A percentile compares a stretch with the other conserved stretches of the same genome.
Conservation (phyloP, 805 yeast species). For the Priceomyces haplophilus region DNA sequence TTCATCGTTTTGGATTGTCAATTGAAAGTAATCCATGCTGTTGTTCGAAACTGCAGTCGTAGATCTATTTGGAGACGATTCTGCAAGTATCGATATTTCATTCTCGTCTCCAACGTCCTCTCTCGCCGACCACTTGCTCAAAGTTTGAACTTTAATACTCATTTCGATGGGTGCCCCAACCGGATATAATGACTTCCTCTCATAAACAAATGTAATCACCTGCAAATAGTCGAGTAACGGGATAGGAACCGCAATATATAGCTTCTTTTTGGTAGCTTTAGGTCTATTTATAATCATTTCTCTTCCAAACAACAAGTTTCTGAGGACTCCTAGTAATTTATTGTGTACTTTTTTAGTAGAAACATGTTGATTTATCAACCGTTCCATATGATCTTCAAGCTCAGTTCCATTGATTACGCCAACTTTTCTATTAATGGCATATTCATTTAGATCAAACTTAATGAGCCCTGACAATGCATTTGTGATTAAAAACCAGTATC, state of each 20-base stretch:
- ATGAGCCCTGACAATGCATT: constrained; percentile 15
- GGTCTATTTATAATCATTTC: not conserved
- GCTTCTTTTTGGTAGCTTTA: constrained; percentile 12
- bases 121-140: constrained; percentile 41
- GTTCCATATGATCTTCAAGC: constrained; percentile 13
- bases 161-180: constrained; percentile 65
- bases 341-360: constrained; percentile 8
- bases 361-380: constrained; percentile 11
- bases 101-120: not conserved
- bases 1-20: constrained; percentile 55
- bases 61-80: constrained; percentile 19
- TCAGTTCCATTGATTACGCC: constrained; percentile 18
- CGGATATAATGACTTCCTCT: constrained; percentile 40
- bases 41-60: not conserved
- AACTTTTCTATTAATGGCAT: constrained; percentile 21
- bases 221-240: constrained; percentile 63
- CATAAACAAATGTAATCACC: constrained; percentile 46
- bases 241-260: constrained; percentile 56
- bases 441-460: constrained; percentile 29
- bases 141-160: constrained; percentile 41
- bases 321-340: constrained; percentile 8
- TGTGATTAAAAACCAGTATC: constrained; percentile 24
- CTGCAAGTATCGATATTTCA: constrained; percentile 18
- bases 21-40: constrained; percentile 32
- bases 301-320: not conserved